Evolutionary conservation across 208 protist species (phyloP).

Genomic region (Wallacemonas sp.): DNA sequence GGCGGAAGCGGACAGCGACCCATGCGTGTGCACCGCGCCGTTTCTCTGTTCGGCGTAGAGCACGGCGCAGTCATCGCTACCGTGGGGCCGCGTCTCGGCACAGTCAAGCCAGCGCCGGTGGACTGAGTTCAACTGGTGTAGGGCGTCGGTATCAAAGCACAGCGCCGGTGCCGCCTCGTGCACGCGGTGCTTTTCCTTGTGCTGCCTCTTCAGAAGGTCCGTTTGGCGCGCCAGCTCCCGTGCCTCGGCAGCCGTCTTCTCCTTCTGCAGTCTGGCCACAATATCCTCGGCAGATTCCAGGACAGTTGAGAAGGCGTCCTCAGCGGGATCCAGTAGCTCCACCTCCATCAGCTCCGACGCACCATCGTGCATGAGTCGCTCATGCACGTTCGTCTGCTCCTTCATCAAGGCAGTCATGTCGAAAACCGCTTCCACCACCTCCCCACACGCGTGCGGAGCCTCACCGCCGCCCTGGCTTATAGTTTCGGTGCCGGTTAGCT

Average conservation of each 20-base stretch:
- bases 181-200: conserved; percentile 23
- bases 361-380: conserved; percentile 17
- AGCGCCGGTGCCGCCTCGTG: conserved; percentile 27
- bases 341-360: not conserved
- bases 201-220: conserved; percentile 28
- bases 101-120: conserved; percentile 32
- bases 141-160: conserved; percentile 57
- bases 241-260: conserved; percentile 1
- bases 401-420: conserved; percentile 18
- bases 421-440: conserved; percentile 52
- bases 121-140: conserved; percentile 40
- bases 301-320: conserved; percentile 8
- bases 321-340: not conserved
- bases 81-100: conserved; percentile 27
- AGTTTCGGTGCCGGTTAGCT: no score
- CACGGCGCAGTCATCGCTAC: conserved; percentile 80
- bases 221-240: conserved; percentile 23
- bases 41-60: conserved; percentile 94
- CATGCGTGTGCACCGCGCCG: conserved; percentile 92
- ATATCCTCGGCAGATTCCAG: conserved; percentile 3
- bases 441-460: not conserved
- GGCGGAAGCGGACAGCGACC: conserved; percentile 77
- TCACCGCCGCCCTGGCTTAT: no score
- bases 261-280: conserved; percentile 6
- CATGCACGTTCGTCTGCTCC: not conserved